Base-by-base conservation (phyloP, 2,329 filamentous ascomycete species). In the Trichoderma sp. region DNA sequence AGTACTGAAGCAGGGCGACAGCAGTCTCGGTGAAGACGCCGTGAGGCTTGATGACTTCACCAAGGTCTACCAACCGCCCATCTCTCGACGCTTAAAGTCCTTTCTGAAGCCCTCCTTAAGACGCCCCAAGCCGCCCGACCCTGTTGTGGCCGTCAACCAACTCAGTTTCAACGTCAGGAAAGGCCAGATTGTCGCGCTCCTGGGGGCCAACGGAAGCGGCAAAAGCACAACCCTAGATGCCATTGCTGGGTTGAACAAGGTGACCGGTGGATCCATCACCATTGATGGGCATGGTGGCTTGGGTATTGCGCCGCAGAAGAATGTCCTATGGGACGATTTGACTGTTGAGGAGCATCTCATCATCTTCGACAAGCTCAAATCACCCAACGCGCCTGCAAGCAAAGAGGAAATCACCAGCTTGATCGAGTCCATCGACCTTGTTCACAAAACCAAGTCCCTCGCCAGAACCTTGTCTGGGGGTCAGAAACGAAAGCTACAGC, bases 181-280 rank as follows among this genome's bases (percentile, higher is more conserved):
- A 68, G 93, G 93, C 1, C 89, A 96, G 71, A 96, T 97, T 60
- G 84, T 96, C 73, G 91, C 93, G 1, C 81, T 97, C 0, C 83
- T 97, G 0, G 93, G 93, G 44, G 92, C 93, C 6, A 97, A 97
- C 73, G 93, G 93, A 19, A 92, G 88, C 70, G 93, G 93, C 43
- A 97, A 97, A 75, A 93, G 89, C 62, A 97, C 93, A 0, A 96
- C 93, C 0, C 82, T 97, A 4, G 92, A 97, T 72, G 90, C 90
- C 6, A 93, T 97, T 68, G 90, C 92, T 12, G 93, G 93, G 3
- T 84, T 94, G 58, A 92, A 89, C 70, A 90, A 86, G 51, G 82
- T 94, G 24, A 92, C 91, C 0, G 87, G 84, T 65, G 93, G 93
- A 3, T 82, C 83, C 3, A 95, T 97, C 69, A 86, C 85, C 26